These are phyloP conservation scores for Thelonectria discophora DNA, from an alignment of 2,329 filamentous ascomycete species.

Conservation along the genomic window DNA sequence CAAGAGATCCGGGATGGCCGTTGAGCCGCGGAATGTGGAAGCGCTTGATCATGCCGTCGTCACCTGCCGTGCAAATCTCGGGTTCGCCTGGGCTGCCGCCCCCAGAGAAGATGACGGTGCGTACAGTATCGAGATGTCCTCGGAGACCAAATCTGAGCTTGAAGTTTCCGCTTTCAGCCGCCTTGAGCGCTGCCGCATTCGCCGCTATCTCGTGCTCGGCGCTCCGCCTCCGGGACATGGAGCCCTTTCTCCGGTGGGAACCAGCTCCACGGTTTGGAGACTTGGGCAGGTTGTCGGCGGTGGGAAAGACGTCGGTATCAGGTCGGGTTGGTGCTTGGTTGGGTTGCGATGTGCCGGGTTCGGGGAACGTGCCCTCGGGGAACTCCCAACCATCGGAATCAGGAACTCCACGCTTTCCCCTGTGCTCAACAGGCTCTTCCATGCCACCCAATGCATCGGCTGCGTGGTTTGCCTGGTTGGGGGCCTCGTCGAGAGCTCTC, in stretches of 20 bases:
- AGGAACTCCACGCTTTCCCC: constrained; percentile 58
- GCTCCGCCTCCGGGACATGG: constrained; percentile 75
- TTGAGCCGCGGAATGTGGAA: constrained; percentile 94
- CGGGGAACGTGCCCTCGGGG: constrained; percentile 76
- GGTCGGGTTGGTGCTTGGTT: constrained; percentile 70
- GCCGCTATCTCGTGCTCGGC: constrained; percentile 71
- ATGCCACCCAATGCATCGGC: constrained; percentile 51
- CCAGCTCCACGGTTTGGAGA: constrained; percentile 76
- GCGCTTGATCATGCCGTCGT: constrained; percentile 94
- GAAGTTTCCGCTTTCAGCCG: constrained; percentile 76
- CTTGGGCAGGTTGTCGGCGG: constrained; percentile 80
- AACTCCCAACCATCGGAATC: constrained; percentile 92
- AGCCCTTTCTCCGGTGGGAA: constrained; percentile 82
- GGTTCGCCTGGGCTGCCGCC: constrained; percentile 95
- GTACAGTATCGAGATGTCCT: constrained; percentile 92
- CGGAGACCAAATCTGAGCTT: constrained; percentile 92
- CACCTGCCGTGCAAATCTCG: constrained; percentile 94
- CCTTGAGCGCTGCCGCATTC: constrained; percentile 61
- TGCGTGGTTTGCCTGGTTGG: constrained; percentile 48
- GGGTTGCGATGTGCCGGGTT: constrained; percentile 57
- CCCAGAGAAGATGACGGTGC: constrained; percentile 95
- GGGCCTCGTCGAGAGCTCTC: constrained; percentile 47
- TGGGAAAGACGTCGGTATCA: constrained; percentile 88
- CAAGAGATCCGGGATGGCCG: constrained; percentile 52
- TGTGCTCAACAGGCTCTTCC: constrained; percentile 53